Percentiles rank a stretch among this genome's conserved stretches.
These are phyloP conservation scores for Erythrobasidium yunnanense DNA, from an alignment of 768 basidiomycete species.

Conservation along the genomic window DNA sequence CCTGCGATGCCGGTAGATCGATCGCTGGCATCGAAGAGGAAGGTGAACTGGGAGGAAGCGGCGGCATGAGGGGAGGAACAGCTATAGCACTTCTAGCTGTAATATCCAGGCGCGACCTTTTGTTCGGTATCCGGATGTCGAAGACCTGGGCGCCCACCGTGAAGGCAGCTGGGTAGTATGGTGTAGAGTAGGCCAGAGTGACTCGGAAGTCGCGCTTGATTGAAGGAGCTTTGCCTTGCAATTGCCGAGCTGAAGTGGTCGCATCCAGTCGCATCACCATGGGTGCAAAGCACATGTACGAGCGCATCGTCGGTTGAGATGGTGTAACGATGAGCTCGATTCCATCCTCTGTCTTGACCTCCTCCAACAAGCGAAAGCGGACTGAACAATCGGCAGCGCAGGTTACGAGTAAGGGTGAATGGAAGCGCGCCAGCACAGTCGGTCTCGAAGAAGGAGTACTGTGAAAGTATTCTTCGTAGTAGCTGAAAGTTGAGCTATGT, in stretches of 20 bases:
- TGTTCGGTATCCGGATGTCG: neutral
- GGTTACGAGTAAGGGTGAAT: constrained; percentile 7
- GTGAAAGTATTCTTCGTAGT: constrained; percentile 17
- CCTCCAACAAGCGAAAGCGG: constrained; percentile 15
- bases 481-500: neutral
- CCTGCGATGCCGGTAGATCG: too few relatives aligned
- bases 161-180: constrained; percentile 12
- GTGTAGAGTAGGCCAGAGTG: constrained; percentile 8
- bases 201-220: neutral
- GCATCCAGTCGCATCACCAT: constrained; percentile 5
- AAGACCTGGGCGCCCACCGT: constrained; percentile 17
- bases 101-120: neutral
- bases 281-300: constrained; percentile 10
- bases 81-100: constrained; percentile 11
- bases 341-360: neutral
- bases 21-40: too few relatives aligned
- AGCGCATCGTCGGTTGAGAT: neutral
- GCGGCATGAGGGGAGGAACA: neutral
- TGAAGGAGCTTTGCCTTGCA: neutral
- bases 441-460: neutral
- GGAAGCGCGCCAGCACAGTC: constrained; percentile 1
- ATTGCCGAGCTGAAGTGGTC: neutral
- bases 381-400: constrained; percentile 1
- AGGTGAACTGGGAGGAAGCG: neutral
- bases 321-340: neutral